Base-by-base conservation (phyloP, 768 basidiomycete species). In the Trametopsis cervina region DNA sequence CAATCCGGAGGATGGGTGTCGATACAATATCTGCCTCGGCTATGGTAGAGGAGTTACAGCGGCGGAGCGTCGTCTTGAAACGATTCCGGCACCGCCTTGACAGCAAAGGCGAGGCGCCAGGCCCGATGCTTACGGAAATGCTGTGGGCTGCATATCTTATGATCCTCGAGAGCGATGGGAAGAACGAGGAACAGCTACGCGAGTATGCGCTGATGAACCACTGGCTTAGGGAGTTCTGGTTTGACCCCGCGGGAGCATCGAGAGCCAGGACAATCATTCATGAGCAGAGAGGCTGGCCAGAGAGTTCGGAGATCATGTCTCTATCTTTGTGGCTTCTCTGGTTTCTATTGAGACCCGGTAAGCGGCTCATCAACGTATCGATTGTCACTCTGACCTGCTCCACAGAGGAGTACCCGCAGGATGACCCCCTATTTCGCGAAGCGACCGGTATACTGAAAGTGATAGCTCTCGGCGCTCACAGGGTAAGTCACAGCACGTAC, bases 271-370 rank as follows among this genome's bases (percentile, higher is more conserved):
- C 57, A n/a, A 42, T 40, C 20, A 45, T 52, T 10, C 35, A 10
- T 7, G 41, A 29, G 7, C 61, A 54, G 7, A 74, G 75, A 18
- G 52, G 59, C 3, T 89, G 87, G 85, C 82, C 81, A 0, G 59
- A 65, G 29, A 74, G 78, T 42, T 69, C 74, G 46, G 69, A 70
- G 51, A 66, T 70, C 17, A 76, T 72, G 39, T 69, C 81, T 2
- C 60, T 88, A 40, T 83, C 80, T 2, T 83, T 88, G 77, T 90
- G 85, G 87, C 58, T 89, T 15, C 77, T 85, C 56, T 90, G 86
- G 85, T 78, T 85, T 54, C 64, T 89, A 29, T 60, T 88, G 13
- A 70, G 68, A 20, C 75, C 77, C 50, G 76, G 86, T 83, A 53
- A 54, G 81, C 66, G 24, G 22, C 20, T 15, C n/a, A 21, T 22